Evolutionary conservation across 2,329 filamentous ascomycete species (phyloP).

Genomic region (Aureobasidium subglaciale): DNA sequence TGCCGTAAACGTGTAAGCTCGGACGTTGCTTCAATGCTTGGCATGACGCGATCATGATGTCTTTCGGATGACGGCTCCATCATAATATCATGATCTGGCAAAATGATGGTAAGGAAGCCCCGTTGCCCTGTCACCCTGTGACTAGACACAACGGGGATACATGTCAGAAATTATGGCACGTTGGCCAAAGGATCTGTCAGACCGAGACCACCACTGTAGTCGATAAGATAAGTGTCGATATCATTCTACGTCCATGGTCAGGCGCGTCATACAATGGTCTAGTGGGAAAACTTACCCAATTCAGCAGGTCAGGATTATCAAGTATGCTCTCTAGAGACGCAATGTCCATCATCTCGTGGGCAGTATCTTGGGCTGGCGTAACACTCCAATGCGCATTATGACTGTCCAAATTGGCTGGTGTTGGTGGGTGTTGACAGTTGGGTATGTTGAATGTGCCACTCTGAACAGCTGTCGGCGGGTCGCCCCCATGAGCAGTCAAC

Average conservation of each 20-base stretch:
- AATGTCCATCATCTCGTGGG: background rate
- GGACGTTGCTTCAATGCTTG: background rate
- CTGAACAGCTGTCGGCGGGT: background rate
- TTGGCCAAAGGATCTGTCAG: background rate
- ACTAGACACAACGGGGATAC: background rate
- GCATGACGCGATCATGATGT: background rate
- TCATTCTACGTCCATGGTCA: background rate
- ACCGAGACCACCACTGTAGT: background rate
- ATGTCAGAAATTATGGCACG: background rate
- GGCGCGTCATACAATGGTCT: background rate
- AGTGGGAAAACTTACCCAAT: background rate
- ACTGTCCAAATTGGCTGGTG: no score
- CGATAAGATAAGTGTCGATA: conserved; percentile 9
- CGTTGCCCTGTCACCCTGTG: no score
- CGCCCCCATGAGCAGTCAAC: background rate
- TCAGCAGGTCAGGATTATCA: conserved; percentile 1
- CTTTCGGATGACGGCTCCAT: background rate
- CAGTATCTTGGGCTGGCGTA: background rate
- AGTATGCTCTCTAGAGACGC: conserved; percentile 2
- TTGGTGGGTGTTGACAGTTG: no score
- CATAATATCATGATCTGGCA: background rate
- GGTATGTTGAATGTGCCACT: background rate
- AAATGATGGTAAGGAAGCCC: background rate
- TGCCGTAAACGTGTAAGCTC: background rate
- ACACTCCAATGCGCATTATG: background rate